Base-by-base conservation (phyloP, 805 yeast species). In the Lipomyces chichibuensis region DNA sequence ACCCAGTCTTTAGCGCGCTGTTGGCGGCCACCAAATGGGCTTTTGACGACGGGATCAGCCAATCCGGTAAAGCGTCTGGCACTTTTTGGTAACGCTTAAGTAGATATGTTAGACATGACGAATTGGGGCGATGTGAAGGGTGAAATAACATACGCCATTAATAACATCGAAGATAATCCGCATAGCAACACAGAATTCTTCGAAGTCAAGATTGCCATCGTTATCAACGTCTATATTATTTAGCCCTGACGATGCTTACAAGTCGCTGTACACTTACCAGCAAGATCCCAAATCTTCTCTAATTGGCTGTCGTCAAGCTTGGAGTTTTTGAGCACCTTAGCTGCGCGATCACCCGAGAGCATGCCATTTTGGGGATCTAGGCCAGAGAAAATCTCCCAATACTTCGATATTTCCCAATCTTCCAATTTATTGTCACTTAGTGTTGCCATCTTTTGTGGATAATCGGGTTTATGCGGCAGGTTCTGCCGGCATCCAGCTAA, bases 121-220 rank as follows among this genome's bases (percentile, higher is more conserved):
- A 43, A 1, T 43, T 43, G 2, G 9, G 49, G 14, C 25, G 9
- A n/a, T 43, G 20, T 17, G 49, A 20, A 46, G n/a, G 6, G n/a
- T 7, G 29, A 6, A 29, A 35, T 2, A 80, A 59, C 80, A 77
- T 49, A 84, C 84, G 20, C 93, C 91, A 77, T 95, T 93, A 63
- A 95, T 94, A 76, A 89, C 78, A 76, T 95, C 99, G 76, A 92
- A 95, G 57, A 94, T 91, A 64, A 95, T 83, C 72, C 98, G 84
- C 99, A 95, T 95, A 62, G 98, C 94, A 70, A 95, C 91, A 76
- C 98, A 95, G 78, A 95, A 95, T 80, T 95, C 99, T 79, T 95
- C 99, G 77, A 95, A 95, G 78, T 95, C 99, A 73, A 95, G 83
- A 72, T 83, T 82, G 11, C 97, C 97, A 78, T 95, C 99, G 57